Evolutionary conservation across 2,329 filamentous ascomycete genomes (phyloP), one percentile per base, ranked within the genome.

Genomic region (Sclerotinia spermophila): DNA sequence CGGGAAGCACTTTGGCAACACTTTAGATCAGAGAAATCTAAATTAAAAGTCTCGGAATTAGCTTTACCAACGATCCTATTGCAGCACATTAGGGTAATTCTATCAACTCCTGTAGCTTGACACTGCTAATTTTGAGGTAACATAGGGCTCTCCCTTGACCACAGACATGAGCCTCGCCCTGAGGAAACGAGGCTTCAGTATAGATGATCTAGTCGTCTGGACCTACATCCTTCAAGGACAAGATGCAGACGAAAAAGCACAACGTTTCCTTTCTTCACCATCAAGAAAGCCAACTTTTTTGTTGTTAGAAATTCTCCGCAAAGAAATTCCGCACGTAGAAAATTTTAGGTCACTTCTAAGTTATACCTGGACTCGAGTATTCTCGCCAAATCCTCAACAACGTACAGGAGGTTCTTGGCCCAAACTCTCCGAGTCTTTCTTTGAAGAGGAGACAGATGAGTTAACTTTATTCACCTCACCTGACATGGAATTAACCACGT

Each of bases 131-230:
- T 55, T 44, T 65, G 38, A 59, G 40, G 38, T 55, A 55, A 40
- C 30, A 19, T 38, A 69, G 67, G 35, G 59, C 38, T 33, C 17
- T 6, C 35, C 42, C 21, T 17, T 69, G 27, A 64, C 67, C 13
- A 30, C 40, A 24, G 33, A 44, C 11, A 55, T 55, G 59, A 44
- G 10, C 35, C 51, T 64, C 56, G n/a, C 35, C 8, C 45, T 69
- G 35, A 13, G 68, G 48, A 51, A 33, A n/a, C 71, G 70, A 27
- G 73, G 73, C 17, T 72, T 75, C 24, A 67, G 65, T 33, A 58
- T 68, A 30, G 27, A 71, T 35, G 76, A 80, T 73, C 67, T 80
- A 33, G 51, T 69, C 2, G n/a, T 69, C 44, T 80, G 78, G 78
- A 73, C 73, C 40, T 76, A 75, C 71, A 73, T 79, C 64, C 24